Evolutionary conservation across 2,329 filamentous ascomycete species (phyloP).

Genomic region (Phyllosticta paracitricarpa): DNA sequence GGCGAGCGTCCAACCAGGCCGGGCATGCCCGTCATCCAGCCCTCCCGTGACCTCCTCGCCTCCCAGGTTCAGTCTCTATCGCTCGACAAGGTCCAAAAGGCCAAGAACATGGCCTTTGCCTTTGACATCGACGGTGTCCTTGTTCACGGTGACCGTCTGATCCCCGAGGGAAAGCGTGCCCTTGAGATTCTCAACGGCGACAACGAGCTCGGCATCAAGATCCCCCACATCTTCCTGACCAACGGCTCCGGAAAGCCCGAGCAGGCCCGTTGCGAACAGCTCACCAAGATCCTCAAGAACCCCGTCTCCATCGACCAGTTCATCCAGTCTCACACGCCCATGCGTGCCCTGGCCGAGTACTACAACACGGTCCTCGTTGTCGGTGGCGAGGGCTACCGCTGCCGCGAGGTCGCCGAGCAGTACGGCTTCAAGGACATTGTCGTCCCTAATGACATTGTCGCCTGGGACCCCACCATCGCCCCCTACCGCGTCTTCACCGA

Average conservation of each 20-base stretch:
- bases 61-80: conserved; percentile 61
- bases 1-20: conserved; percentile 40
- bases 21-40: conserved; percentile 49
- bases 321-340: conserved; percentile 68
- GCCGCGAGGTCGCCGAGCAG: conserved; percentile 60
- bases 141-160: conserved; percentile 61
- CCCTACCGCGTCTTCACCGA: conserved; percentile 60
- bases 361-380: conserved; percentile 67
- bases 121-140: conserved; percentile 72
- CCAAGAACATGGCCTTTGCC: conserved; percentile 73
- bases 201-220: conserved; percentile 70
- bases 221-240: conserved; percentile 64
- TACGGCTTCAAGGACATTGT: conserved; percentile 67
- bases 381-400: conserved; percentile 65
- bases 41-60: conserved; percentile 57
- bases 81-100: conserved; percentile 54
- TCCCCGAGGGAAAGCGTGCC: conserved; percentile 55
- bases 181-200: conserved; percentile 65
- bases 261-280: conserved; percentile 52
- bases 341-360: conserved; percentile 66
- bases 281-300: conserved; percentile 54
- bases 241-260: conserved; percentile 67
- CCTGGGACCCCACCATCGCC: conserved; percentile 58
- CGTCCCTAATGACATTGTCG: conserved; percentile 63
- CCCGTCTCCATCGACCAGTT: conserved; percentile 63